phyloP scores from a whole-genome alignment of 495 filamentous ascomycete species.

The Entonaema liquescens region DNA sequence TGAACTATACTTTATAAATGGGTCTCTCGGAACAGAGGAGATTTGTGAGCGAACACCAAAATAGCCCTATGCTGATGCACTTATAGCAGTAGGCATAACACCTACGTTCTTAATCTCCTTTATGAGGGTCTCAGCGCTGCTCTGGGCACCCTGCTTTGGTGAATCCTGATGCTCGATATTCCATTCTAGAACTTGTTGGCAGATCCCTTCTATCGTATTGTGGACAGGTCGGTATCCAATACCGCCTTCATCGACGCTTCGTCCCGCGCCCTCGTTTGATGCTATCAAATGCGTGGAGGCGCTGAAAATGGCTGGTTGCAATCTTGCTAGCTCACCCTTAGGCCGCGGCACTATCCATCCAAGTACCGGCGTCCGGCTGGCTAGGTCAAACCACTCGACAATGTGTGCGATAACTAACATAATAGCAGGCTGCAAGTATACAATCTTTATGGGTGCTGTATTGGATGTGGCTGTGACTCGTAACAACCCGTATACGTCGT shows the following conservation, averaged over 20 bases:
- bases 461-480: constrained; percentile 15
- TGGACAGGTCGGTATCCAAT: constrained; percentile 58
- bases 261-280: constrained; percentile 58
- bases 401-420: constrained; percentile 58
- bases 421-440: constrained; percentile 52
- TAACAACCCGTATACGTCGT: constrained; percentile 46
- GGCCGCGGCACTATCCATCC: constrained; percentile 49
- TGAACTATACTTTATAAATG: neutral
- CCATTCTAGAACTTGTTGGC: constrained; percentile 61
- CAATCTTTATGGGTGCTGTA: constrained; percentile 45
- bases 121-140: neutral
- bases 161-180: constrained; percentile 47
- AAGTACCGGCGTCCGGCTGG: constrained; percentile 51
- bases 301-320: constrained; percentile 62
- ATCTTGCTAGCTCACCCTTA: constrained; percentile 47
- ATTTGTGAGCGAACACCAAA: neutral
- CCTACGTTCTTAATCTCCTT: constrained; percentile 11
- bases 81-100: neutral
- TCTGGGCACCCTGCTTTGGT: neutral
- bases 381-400: constrained; percentile 52
- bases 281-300: constrained; percentile 55
- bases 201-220: constrained; percentile 61
- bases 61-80: neutral
- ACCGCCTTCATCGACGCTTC: constrained; percentile 59
- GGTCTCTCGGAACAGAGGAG: neutral